Conservation (phyloP, 192 early-diverging fungal species). For the Obelidium mucronatum region DNA sequence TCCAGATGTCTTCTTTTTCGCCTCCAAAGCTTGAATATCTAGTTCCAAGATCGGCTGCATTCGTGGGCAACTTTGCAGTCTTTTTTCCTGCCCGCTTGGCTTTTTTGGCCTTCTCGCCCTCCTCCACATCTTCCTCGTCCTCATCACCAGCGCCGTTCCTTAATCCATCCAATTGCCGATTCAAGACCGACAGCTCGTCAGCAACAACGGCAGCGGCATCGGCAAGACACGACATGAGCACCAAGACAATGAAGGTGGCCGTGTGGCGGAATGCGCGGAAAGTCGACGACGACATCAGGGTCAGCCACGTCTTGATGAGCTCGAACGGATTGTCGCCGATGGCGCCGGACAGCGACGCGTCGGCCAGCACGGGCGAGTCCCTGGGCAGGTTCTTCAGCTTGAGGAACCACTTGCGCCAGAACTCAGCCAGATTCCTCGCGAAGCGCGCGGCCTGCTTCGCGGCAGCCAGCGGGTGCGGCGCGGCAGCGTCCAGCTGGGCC, state of each 20-base stretch:
- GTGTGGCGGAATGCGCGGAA: constrained; percentile 94
- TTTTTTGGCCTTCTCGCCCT: constrained; percentile 28
- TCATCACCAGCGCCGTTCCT: constrained; percentile 28
- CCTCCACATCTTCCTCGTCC: constrained; percentile 27
- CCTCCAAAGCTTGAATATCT: constrained; percentile 53
- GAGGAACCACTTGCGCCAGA: constrained; percentile 57
- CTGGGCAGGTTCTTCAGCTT: constrained; percentile 41
- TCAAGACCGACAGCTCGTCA: constrained; percentile 68
- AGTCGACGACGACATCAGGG: constrained; percentile 63
- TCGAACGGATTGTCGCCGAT: constrained; percentile 38
- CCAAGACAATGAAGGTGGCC: constrained; percentile 74
- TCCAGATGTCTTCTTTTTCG: constrained; percentile 66
- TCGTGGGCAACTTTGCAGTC: no score
- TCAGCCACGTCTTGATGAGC: constrained; percentile 48
- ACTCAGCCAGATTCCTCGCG: constrained; percentile 70
- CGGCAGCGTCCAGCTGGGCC: constrained; percentile 58
- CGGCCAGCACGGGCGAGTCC: constrained; percentile 3
- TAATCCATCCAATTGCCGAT: constrained; percentile 74
- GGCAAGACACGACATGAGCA: constrained; percentile 71
- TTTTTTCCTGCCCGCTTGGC: constrained; percentile 20
- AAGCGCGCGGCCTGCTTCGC: constrained; percentile 61
- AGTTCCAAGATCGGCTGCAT: constrained; percentile 52
- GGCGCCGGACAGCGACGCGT: constrained; percentile 59
- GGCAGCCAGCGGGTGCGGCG: background rate
- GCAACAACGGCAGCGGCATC: constrained; percentile 66